Evolutionary conservation across 805 yeast species (phyloP).

Genomic region (Candida patagonica): DNA sequence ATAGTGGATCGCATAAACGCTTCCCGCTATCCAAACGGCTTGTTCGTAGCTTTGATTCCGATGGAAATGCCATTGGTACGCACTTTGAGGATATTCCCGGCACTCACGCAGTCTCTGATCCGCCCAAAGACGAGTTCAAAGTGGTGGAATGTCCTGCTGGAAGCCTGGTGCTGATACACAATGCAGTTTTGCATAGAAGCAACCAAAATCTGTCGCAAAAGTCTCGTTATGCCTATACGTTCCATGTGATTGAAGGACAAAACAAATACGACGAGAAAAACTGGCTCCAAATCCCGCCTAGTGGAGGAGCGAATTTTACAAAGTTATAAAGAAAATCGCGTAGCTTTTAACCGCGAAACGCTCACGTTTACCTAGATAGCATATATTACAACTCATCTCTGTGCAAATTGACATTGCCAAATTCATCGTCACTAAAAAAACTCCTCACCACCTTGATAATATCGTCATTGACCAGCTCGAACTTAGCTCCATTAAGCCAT

Average conservation of each 20-base stretch:
- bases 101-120: constrained; percentile 24
- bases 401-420: not conserved
- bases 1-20: constrained; percentile 62
- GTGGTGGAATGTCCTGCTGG: constrained; percentile 62
- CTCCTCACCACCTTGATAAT: not conserved
- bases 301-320: constrained; percentile 55
- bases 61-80: constrained; percentile 43
- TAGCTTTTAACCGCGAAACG: not conserved
- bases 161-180: constrained; percentile 59
- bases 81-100: constrained; percentile 37
- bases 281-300: constrained; percentile 72
- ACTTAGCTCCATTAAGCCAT: constrained; percentile 23
- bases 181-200: constrained; percentile 63
- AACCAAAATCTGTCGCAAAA: constrained; percentile 45
- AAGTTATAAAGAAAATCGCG: constrained; percentile 33
- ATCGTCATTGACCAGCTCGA: constrained; percentile 16
- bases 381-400: not conserved
- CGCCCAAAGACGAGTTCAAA: constrained; percentile 36
- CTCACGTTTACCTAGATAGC: not conserved
- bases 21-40: constrained; percentile 52
- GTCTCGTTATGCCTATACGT: constrained; percentile 69
- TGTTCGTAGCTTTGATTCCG: constrained; percentile 34
- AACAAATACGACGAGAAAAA: constrained; percentile 52
- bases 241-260: constrained; percentile 66
- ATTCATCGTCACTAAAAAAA: not conserved